phyloP scores from a whole-genome alignment of 352 stramenopile species.

The Globisporangium acanthophoron region DNA sequence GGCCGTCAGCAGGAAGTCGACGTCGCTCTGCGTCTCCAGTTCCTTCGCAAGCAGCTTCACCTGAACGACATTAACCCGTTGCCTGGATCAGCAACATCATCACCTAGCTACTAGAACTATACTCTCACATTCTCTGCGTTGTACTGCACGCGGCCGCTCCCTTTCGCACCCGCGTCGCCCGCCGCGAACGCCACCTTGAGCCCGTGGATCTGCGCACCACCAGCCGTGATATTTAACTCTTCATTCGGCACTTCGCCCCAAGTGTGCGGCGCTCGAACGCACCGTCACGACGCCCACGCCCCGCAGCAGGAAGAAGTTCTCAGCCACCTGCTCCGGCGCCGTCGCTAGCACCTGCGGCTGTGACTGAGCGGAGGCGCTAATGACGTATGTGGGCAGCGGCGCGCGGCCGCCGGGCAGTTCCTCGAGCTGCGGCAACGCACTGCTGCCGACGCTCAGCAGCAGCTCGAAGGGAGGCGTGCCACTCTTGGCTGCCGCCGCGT shows the following conservation, averaged over 20 bases:
- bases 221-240: not conserved
- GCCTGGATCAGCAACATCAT: not conserved
- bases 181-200: conserved; percentile 24
- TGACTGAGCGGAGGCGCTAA: conserved; percentile 16
- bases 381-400: conserved; percentile 60
- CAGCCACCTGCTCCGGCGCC: conserved; percentile 31
- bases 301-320: conserved; percentile 46
- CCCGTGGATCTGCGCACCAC: conserved; percentile 10
- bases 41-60: conserved; percentile 11
- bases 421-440: conserved; percentile 41
- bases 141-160: not conserved
- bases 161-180: not conserved
- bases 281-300: conserved; percentile 38
- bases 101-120: not conserved
- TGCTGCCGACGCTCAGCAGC: conserved; percentile 50
- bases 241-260: not conserved
- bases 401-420: conserved; percentile 37
- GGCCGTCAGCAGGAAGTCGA: conserved; percentile 66
- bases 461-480: conserved; percentile 39
- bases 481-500: conserved; percentile 37
- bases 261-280: not conserved
- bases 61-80: conserved; percentile 7
- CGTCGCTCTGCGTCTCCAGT: conserved; percentile 13
- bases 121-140: not conserved
- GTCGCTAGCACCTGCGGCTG: conserved; percentile 22